These are phyloP conservation scores for Ustilago cynodontis DNA, from an alignment of 1,284 basidiomycete genomes.

Conservation along the genomic window DNA sequence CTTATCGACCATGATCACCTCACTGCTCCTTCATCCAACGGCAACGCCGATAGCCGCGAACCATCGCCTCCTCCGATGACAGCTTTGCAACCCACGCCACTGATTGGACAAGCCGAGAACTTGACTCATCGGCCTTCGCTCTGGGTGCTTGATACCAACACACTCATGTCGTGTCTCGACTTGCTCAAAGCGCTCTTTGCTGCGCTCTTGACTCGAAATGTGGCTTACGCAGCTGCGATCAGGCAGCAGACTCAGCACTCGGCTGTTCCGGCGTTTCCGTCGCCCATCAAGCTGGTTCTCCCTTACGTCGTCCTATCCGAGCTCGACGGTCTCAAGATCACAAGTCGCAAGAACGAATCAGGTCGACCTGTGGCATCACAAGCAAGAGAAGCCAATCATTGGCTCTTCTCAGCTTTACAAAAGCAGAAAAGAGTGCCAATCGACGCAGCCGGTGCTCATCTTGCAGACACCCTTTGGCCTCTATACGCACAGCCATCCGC, in stretches of 20 bases:
- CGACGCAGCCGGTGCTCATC: constrained; percentile 18
- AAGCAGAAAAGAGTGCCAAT: constrained; percentile 49
- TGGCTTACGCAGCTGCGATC: constrained; percentile 22
- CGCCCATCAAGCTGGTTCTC: constrained; percentile 45
- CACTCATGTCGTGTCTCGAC: constrained; percentile 46
- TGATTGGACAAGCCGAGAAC: background rate
- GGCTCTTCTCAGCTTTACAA: constrained; percentile 48
- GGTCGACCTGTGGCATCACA: constrained; percentile 33
- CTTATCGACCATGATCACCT: constrained; percentile 6
- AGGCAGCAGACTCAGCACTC: constrained; percentile 5
- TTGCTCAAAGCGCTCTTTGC: constrained; percentile 52
- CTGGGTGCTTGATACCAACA: constrained; percentile 54
- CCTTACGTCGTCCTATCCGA: constrained; percentile 46
- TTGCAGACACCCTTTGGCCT: constrained; percentile 33
- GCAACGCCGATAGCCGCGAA: constrained; percentile 5
- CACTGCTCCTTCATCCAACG: background rate
- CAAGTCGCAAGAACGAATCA: constrained; percentile 29
- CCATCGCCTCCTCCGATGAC: constrained; percentile 11
- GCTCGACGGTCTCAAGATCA: constrained; percentile 47
- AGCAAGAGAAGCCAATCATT: constrained; percentile 47
- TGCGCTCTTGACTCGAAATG: constrained; percentile 40
- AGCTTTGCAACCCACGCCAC: constrained; percentile 20
- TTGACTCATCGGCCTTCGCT: constrained; percentile 25
- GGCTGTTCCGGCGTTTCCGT: constrained; percentile 12
- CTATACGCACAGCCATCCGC: constrained; percentile 35